Evolutionary conservation across 345 rosid genomes (phyloP), one percentile per base, ranked within the genome.

Genomic region (Dimocarpus longan): DNA sequence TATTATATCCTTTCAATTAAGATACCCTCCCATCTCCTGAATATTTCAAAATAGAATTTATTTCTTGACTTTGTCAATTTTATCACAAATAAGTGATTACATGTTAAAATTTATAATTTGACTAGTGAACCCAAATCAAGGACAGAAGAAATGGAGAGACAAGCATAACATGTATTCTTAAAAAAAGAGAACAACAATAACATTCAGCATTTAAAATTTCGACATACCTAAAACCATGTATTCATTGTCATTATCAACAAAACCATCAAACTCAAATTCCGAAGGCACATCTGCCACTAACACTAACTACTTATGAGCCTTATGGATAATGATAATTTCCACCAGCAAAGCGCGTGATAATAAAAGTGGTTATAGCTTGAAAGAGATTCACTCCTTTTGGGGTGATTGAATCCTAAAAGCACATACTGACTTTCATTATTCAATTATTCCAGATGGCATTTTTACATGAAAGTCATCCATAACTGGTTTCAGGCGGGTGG

Each of bases 51-150:
- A 60, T 5, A 10, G 8, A 60, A 60, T 19, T 60, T 60, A 60
- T 60, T n/a, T 21, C 28, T 60, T n/a, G 65, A 21, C 65, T 2
- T 21, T n/a, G 65, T 60, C 10, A 19, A 60, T 22, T 9, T 60
- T 21, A 21, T 22, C 28, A 21, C 16, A 60, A 21, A 19, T 13
- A 50, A 15, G 62, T 13, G 4, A 42, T 18, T 68, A n/a, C 71
- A 69, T 22, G 18, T 21, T 69, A 37, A 69, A 44, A 43, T 69
- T 52, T 44, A 70, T 52, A 24, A 52, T 18, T 52, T 69, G 73
- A 69, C 37, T 1, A 22, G 26, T 18, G 62, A 54, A 52, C 26
- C 75, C 24, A 24, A 71, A 32, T 71, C 64, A 71, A 71, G 39
- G 21, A 52, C 24, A 48, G 10, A 52, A 10, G 46, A 16, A 52